These are phyloP conservation scores for Ambrosia artemisiifolia DNA, from an alignment of 129 eudicot genomes.

Conservation along the genomic window DNA sequence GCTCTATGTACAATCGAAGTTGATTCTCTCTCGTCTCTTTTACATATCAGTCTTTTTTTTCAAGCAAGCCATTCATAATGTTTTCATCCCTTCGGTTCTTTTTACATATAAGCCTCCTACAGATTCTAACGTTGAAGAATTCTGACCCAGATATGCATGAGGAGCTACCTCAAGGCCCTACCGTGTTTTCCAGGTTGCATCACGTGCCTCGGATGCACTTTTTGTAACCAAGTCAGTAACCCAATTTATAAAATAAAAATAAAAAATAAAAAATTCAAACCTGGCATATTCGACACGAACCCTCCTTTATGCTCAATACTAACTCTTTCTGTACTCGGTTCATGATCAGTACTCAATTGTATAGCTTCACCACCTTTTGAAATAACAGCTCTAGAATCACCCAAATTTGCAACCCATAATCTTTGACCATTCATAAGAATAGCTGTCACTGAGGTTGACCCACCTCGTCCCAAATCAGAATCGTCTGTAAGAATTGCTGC, in stretches of 20 bases:
- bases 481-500: slow-evolving; percentile 54
- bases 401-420: slow-evolving; percentile 71
- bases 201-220: no score
- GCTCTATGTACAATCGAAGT: no score
- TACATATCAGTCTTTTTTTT: no score
- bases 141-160: no score
- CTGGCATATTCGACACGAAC: slow-evolving; percentile 78
- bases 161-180: no score
- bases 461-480: slow-evolving; percentile 61
- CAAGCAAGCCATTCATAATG: no score
- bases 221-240: neutral
- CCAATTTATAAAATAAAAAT: neutral
- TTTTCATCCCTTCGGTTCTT: no score
- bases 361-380: slow-evolving; percentile 55
- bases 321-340: slow-evolving; percentile 55
- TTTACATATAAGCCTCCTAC: no score
- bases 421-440: slow-evolving; percentile 55
- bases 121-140: no score
- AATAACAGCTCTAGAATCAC: slow-evolving; percentile 81
- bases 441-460: slow-evolving; percentile 78
- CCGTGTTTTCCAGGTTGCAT: no score
- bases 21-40: no score
- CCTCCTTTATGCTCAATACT: slow-evolving; percentile 72
- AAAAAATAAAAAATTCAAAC: no score
- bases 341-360: slow-evolving; percentile 68